Evolutionary conservation across 176 grass and related monocot genomes (phyloP), one percentile per base, ranked within the genome.

Genomic region (Sorghum bicolor): DNA sequence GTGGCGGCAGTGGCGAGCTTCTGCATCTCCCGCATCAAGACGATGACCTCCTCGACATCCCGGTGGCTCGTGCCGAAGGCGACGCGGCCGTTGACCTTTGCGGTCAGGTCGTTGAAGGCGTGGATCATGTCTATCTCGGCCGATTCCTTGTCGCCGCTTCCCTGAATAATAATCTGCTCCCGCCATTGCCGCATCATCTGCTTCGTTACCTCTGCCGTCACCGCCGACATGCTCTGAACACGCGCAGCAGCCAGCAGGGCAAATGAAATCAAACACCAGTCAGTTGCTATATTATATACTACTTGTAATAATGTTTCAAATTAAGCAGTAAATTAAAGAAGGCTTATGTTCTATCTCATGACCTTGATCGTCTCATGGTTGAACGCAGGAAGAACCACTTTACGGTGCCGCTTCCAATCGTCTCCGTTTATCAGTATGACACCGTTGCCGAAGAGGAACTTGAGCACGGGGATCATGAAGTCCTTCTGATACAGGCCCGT

Each of bases 341-440:
- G 19, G 5, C 19, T 20, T 19, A n/a, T n/a, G 53, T 22, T 57
- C 53, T n/a, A 57, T 57, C 53, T 57, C 8, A n/a, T 57, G 15
- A 88, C 88, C 92, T 94, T 94, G 64, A 94, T 76, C 24, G 84
- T 94, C 6, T 94, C 88, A 10, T 86, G 82, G 64, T 74, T 77
- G 86, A 94, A 94, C 8, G 83, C 83, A 8, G 92, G 92, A 25
- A 83, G 72, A 9, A 94, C 55, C 6, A 88, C 75, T 61, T 72
- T 90, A 1, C 83, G 82, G 29, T 91, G 92, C n/a, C 89, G 83
- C 13, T 73, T 82, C 92, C 89, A 91, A 5, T 91, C 83, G 0
- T 87, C 62, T 1, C 89, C 92, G 44, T 91, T 73, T 0, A 79
- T 26, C 1, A 84, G 0, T 0, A 85, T 17, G 72, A 91, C 58